Percentiles rank a stretch among this genome's conserved stretches.
phyloP scores from a whole-genome alignment of 129 eudicot genomes.

The Pittosporum tobira region DNA sequence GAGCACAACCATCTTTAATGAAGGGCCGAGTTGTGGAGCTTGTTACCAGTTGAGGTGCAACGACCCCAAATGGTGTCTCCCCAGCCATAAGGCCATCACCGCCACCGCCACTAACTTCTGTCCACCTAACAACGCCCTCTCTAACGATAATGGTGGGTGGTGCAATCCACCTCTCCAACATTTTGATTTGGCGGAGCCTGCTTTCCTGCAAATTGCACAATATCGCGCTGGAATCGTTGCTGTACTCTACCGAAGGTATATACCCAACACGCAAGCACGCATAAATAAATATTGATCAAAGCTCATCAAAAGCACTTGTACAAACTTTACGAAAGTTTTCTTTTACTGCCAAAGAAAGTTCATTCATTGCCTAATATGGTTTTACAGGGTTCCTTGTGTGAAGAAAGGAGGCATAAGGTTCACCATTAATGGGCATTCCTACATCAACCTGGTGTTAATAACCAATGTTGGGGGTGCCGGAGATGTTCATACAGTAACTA shows the following conservation, averaged over 20 bases:
- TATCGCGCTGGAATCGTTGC: conserved; percentile 69
- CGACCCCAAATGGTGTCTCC: conserved; percentile 50
- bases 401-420: conserved; percentile 69
- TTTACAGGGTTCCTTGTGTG: conserved; percentile 50
- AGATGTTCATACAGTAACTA: conserved; percentile 42
- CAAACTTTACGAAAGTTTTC: not conserved
- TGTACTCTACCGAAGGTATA: conserved; percentile 53
- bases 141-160: conserved; percentile 69
- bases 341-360: not conserved
- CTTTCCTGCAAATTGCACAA: conserved; percentile 45
- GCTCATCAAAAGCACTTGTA: too few relatives aligned
- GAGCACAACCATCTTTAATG: conserved; percentile 50
- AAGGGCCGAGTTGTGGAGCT: conserved; percentile 47
- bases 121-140: conserved; percentile 60
- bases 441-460: conserved; percentile 61
- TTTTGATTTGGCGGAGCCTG: conserved; percentile 59
- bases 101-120: conserved; percentile 71
- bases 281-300: too few relatives aligned
- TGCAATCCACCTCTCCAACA: conserved; percentile 70
- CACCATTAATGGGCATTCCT: conserved; percentile 69
- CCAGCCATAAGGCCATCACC: conserved; percentile 36
- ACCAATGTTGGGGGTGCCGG: conserved; percentile 76
- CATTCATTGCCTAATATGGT: not conserved
- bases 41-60: conserved; percentile 51
- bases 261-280: too few relatives aligned